Percentiles rank a stretch among this genome's conserved stretches.
Conservation (phyloP, 257 asterid species). For the Nyctanthes arbortristis region DNA sequence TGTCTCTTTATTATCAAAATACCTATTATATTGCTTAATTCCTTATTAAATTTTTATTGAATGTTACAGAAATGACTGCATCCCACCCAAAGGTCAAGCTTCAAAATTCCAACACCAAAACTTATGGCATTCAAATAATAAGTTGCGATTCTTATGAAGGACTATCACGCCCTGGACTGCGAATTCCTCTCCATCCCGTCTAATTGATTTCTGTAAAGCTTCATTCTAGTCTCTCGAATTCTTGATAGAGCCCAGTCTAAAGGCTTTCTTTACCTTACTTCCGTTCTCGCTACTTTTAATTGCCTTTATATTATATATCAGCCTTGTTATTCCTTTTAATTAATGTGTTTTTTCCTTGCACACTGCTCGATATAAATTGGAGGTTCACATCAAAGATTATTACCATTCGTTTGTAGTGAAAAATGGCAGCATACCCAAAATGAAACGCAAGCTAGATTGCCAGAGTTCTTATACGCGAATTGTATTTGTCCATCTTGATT, state of each 20-base stretch:
- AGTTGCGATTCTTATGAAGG: too few relatives aligned
- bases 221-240: neutral
- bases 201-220: neutral
- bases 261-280: neutral
- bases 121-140: neutral
- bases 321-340: neutral
- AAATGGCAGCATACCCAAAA: neutral
- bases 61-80: neutral
- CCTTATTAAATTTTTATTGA: too few relatives aligned
- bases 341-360: neutral
- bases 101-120: neutral
- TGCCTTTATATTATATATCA: neutral
- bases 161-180: too few relatives aligned
- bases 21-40: too few relatives aligned
- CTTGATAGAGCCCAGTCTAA: neutral
- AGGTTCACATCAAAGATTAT: neutral
- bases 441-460: neutral
- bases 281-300: neutral
- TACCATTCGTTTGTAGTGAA: neutral
- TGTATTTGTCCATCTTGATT: neutral
- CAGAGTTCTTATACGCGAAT: neutral
- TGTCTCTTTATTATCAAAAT: too few relatives aligned
- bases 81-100: neutral
- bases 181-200: neutral
- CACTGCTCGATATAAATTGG: neutral